These are phyloP conservation scores for Pontederia paniculata DNA, from an alignment of 176 grass and related monocot species.

Conservation along the genomic window DNA sequence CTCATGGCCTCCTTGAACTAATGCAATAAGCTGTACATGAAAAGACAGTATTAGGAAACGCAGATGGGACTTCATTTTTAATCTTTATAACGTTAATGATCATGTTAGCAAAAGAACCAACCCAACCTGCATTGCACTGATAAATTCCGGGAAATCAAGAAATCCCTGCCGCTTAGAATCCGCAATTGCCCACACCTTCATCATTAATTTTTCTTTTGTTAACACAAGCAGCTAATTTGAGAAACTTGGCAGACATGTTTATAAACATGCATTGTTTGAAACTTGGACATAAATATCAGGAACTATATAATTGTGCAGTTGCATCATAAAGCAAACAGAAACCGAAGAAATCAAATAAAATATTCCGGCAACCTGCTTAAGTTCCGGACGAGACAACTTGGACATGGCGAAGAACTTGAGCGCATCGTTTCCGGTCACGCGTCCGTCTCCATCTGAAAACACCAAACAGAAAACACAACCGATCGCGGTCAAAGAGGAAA, in stretches of 20 bases:
- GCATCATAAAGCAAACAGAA: neutral
- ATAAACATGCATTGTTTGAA: too few species aligned
- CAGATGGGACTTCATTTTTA: neutral
- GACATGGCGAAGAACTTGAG: conserved; percentile 92
- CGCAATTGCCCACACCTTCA: conserved; percentile 61
- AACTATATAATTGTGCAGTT: neutral
- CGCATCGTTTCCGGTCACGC: conserved; percentile 64
- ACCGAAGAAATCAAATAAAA: neutral
- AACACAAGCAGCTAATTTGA: neutral
- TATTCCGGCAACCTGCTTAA: conserved; percentile 45
- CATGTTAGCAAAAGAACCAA: neutral
- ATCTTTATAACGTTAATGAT: neutral
- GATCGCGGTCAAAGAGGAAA: neutral
- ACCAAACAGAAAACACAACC: neutral
- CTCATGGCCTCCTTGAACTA: conserved; percentile 55
- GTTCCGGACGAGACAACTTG: conserved; percentile 58
- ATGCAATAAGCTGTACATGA: conserved; percentile 56
- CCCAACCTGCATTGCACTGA: conserved; percentile 70
- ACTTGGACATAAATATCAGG: neutral
- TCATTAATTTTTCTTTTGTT: neutral
- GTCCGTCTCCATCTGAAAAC: conserved; percentile 53
- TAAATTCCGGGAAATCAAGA: conserved; percentile 60
- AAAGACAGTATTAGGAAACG: neutral
- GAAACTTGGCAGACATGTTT: neutral
- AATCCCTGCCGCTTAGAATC: conserved; percentile 75